Base-by-base conservation (phyloP, 805 yeast genomes). In the Ogataea ramenticola region DNA sequence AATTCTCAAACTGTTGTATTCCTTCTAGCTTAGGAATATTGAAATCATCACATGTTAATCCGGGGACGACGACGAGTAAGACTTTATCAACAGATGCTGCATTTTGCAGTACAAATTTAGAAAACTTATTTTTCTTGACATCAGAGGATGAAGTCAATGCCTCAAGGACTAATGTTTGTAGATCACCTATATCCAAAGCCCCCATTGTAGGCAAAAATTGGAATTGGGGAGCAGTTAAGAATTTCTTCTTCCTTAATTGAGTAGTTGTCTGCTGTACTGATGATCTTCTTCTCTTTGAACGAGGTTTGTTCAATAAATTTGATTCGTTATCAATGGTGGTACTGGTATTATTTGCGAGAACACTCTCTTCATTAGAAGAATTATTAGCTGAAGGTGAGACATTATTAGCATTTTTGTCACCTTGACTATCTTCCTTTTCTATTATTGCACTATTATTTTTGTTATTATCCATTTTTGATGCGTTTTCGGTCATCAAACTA, bases 21-120 rank as follows among this genome's bases (percentile, higher is more conserved):
- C 49, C 15, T 48, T 42, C 26, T 48, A 44, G 9, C 57, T 24
- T 24, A 24, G 27, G 10, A 24, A 10, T 46, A 0, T 74, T 72
- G 51, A 79, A 75, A 46, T 74, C 73, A 3, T 59, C 52, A 2
- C 66, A 58, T 14, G 70, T 64, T 12, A 89, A 58, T 0, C 95
- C 96, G 0, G 93, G 87, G 4, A 79, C 74, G 42, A 80, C 65
- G 4, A 86, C 59, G 21, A 78, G 64, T 0, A 84, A 78, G 2
- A 82, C 72, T 46, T 75, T 77, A n/a, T 68, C 57, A 2, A 86
- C 64, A 3, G 68, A 60, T 19, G 57, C 52, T 40, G 75, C 64
- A 49, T 82, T 80, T 2, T 55, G 62, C 6, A 84, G 52, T 16
- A 64, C 60, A n/a, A 75, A 50, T 78, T 80, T 1, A 67, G 15